Evolutionary conservation across 441 rosid species (phyloP), one percentile per base, ranked within the genome.

Genomic region (Arabidopsis lyrata): DNA sequence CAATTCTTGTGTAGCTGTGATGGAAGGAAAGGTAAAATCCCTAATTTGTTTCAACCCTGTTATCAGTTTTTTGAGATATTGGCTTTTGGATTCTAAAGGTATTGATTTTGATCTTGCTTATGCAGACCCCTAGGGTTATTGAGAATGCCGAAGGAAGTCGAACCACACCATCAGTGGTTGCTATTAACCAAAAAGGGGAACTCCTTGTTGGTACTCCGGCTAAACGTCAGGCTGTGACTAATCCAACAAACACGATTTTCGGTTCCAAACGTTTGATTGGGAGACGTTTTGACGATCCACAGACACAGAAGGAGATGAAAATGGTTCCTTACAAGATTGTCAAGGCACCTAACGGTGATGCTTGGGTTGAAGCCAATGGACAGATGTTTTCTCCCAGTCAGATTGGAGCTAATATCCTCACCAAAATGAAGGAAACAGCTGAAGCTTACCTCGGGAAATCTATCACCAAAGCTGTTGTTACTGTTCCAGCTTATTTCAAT

Each of bases 341-440:
- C 1, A 74, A 54, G 70, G 86, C 86, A 11, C 84, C 83, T 13
- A 83, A 81, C 15, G 83, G 84, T 55, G 84, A 83, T 67, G 84
- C 84, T 6, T 83, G 86, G 84, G 84, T 77, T 1, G 83, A 83
- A 71, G 83, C 77, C 0, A 79, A 79, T 15, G 86, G 80, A 11
- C 81, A 81, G 42, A 82, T 71, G 48, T 84, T 81, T 57, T 84
- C 90, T 72, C 84, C 86, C 3, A 81, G 84, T 10, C 84, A 83
- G 65, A 83, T 81, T 42, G 83, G 83, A 39, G 84, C 84, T 32
- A 71, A 81, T 65, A 63, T 83, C 4, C 76, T 83, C 1, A 86
- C 86, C 54, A 86, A 86, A 66, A 85, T 83, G 89, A 85, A 82
- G 77, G 86, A 86, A 81, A 86, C 89, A 0, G 87, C 87, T 24